Evolutionary conservation across 2,329 filamentous ascomycete species (phyloP).

Genomic region (Amphichorda felina): DNA sequence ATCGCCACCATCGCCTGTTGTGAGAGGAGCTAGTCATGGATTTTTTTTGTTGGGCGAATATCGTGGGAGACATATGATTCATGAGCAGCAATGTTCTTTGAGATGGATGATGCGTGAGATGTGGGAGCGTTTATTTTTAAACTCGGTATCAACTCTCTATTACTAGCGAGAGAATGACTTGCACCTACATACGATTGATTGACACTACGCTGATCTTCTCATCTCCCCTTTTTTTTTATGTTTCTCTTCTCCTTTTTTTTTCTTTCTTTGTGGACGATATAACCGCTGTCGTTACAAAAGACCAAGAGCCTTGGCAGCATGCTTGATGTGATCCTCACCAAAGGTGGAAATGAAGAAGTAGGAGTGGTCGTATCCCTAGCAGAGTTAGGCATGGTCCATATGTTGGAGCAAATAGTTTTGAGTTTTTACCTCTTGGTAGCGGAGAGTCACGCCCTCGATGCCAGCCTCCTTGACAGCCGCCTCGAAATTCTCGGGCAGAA

Average conservation of each 20-base stretch:
- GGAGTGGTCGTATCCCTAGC: constrained; percentile 82
- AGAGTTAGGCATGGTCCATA: constrained; percentile 3
- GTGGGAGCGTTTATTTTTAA: too few relatives aligned
- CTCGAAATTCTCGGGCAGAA: constrained; percentile 87
- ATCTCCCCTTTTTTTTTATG: too few relatives aligned
- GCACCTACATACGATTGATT: too few relatives aligned
- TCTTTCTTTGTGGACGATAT: too few relatives aligned
- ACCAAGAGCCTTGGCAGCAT: constrained; percentile 72
- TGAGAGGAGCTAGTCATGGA: background rate
- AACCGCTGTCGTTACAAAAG: background rate
- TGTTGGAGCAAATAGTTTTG: too few relatives aligned
- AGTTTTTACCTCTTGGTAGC: constrained; percentile 71
- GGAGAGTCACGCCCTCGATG: constrained; percentile 58
- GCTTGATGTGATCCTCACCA: constrained; percentile 78
- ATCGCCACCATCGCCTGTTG: background rate
- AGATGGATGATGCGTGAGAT: too few relatives aligned
- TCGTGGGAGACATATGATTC: too few relatives aligned
- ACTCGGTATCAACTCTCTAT: too few relatives aligned
- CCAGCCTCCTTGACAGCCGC: constrained; percentile 67
- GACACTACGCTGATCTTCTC: too few relatives aligned
- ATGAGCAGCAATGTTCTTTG: too few relatives aligned
- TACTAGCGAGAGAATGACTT: too few relatives aligned
- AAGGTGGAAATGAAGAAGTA: constrained; percentile 96
- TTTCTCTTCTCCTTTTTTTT: too few relatives aligned
- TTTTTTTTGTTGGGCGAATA: background rate